These are phyloP conservation scores for Macrophomina pseudophaseolina DNA, from an alignment of 2,329 filamentous ascomycete genomes.

Conservation along the genomic window DNA sequence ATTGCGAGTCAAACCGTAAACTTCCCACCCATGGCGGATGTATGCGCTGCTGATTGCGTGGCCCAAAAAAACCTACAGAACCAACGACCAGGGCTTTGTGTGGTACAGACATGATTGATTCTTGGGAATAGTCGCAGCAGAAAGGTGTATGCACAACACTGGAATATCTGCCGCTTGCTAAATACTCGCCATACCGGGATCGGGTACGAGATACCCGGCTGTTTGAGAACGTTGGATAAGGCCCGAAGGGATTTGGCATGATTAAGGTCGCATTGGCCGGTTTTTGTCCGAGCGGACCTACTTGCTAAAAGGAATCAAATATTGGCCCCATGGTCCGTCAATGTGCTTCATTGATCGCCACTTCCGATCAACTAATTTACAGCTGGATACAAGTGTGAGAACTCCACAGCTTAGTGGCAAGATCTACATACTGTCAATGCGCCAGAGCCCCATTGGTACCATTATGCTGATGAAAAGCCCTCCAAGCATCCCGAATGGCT, in stretches of 20 bases:
- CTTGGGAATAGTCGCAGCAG: no score
- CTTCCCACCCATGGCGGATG: not conserved
- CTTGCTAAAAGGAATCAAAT: no score
- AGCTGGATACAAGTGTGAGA: no score
- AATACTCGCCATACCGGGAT: not conserved
- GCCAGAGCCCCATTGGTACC: not conserved
- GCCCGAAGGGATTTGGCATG: not conserved
- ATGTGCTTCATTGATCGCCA: no score
- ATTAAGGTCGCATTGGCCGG: no score
- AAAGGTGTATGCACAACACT: no score
- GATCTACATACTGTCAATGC: not conserved
- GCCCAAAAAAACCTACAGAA: not conserved
- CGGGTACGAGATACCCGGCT: not conserved
- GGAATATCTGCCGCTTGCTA: not conserved
- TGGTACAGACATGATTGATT: not conserved
- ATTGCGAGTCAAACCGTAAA: not conserved
- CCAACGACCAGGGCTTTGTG: not conserved
- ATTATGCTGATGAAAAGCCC: slow-evolving; percentile 29
- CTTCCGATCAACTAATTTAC: no score
- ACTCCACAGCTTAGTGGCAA: no score
- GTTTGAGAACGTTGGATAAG: not conserved
- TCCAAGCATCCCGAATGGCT: not conserved
- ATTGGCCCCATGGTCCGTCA: no score
- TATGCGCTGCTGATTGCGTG: not conserved
- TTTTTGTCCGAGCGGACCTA: no score